Evolutionary conservation across 108 stramenopile genomes (phyloP), one percentile per base, ranked within the genome.

Genomic region (Epipyxis sp.): DNA sequence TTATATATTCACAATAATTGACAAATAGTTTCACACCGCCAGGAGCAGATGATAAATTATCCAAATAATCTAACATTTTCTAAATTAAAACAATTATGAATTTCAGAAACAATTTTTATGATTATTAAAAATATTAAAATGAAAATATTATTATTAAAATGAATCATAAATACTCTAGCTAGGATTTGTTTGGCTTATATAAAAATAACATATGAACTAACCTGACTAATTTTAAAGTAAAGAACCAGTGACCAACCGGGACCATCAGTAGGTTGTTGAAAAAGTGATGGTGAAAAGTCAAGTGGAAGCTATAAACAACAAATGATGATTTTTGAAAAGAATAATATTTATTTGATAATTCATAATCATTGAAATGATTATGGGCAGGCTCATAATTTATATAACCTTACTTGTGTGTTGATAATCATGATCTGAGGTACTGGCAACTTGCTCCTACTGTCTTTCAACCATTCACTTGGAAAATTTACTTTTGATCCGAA

Each of bases 401-500:
- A n/a, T 37, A 16, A 37, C 35, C 65, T 37, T 68, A 68, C 65
- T 37, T 68, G 65, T 25, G 40, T 37, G 41, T 68, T 68, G 65
- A 68, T 37, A 20, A 68, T 41, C 20, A 68, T 37, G 20, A 68
- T 41, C 29, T 20, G 65, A 20, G 65, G 65, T 20, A 68, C 16
- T 20, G 16, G 20, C 35, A 41, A 16, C 29, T 13, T 20, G 20
- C 40, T 37, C 39, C 29, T 13, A 20, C 16, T 16, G 20, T 37
- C 20, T 37, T 37, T 37, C 35, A 41, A 20, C 65, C 65, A 68
- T 16, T 68, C 65, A 20, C 20, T 20, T 16, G 29, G 65, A 68
- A 68, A 16, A 20, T 68, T 37, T 37, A 68, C 65, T 37, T 68
- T 68, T 37, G 20, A 20, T 40, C 39, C 65, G 65, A 68, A 37